These are phyloP conservation scores for Cyclotella cryptica DNA, from an alignment of 108 stramenopile species.

Conservation along the genomic window DNA sequence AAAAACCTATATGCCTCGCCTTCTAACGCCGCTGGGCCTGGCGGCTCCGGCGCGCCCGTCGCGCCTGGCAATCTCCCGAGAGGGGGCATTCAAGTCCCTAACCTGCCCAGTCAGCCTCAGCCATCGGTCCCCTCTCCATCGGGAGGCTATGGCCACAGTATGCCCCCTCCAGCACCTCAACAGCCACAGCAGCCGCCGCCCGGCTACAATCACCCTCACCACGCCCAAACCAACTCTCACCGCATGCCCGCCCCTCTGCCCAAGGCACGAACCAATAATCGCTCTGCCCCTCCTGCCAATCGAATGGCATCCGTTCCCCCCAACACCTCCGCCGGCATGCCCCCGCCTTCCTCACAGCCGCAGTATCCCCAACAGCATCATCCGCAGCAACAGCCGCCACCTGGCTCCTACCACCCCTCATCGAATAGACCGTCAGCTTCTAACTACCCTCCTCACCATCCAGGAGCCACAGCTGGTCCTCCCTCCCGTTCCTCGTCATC, in stretches of 20 bases:
- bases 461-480: background rate
- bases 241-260: constrained; percentile 39
- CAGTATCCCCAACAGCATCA: constrained; percentile 11
- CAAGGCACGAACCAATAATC: constrained; percentile 26
- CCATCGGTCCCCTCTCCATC: background rate
- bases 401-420: constrained; percentile 2
- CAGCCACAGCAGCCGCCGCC: constrained; percentile 11
- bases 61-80: background rate
- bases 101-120: background rate
- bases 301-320: constrained; percentile 34
- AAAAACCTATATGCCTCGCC: constrained; percentile 40
- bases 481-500: constrained; percentile 1
- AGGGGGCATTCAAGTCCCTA: background rate
- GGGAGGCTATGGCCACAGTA: constrained; percentile 3
- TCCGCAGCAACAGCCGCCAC: constrained; percentile 7
- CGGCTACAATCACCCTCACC: background rate
- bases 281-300: constrained; percentile 30
- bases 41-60: background rate
- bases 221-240: background rate
- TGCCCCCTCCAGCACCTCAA: background rate
- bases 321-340: background rate
- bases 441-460: background rate
- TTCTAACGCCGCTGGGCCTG: constrained; percentile 15
- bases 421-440: background rate
- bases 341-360: constrained; percentile 5